Base-by-base conservation (phyloP, 257 asterid species). In the Jasminum sambac region DNA sequence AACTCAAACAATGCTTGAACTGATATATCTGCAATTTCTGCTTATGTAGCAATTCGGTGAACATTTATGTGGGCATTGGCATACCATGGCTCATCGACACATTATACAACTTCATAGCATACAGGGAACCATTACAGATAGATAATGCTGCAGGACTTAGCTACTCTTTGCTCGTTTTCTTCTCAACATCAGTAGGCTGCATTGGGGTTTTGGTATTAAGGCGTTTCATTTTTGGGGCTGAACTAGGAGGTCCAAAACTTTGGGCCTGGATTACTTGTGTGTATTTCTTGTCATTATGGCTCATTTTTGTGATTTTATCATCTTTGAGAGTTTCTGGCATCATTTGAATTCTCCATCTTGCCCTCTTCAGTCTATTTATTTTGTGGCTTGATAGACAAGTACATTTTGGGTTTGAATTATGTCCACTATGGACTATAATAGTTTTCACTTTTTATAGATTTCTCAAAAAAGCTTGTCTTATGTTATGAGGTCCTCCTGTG, bases 1-100 rank as follows among this genome's bases (percentile, higher is more conserved):
- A 30, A 14, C 9, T 26, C 34, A 55, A 55, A 55, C 5, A 21
- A 55, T 55, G 34, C 30, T 43, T 43, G n/a, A 10, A 55, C 34
- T 55, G 7, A 55, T 55, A 55, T 21, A 55, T 19, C 36, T 23
- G 14, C 36, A 9, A 23, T 74, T 19, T 42, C 23, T 17, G 30
- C 67, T 72, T 21, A 44, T 76, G 89, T 76, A 90, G 98, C 87
- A 90, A 93, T 67, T 93, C 98, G 64, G 96, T 93, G 84, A 93
- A 90, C 77, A 93, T 93, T 59, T 90, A 88, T 19, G 77, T 93
- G 19, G 98, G 97, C 68, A 93, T 93, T 14, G 98, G 98, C 6
- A 72, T 90, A 41, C 98, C 98, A 2, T 93, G 98, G 98, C 88
- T 93, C 58, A 90, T 90, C 23, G 75, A 93, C 81, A 89, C 98